Evolutionary conservation across 441 rosid genomes (phyloP), one percentile per base, ranked within the genome.

Genomic region (Adansonia rubrostipa): DNA sequence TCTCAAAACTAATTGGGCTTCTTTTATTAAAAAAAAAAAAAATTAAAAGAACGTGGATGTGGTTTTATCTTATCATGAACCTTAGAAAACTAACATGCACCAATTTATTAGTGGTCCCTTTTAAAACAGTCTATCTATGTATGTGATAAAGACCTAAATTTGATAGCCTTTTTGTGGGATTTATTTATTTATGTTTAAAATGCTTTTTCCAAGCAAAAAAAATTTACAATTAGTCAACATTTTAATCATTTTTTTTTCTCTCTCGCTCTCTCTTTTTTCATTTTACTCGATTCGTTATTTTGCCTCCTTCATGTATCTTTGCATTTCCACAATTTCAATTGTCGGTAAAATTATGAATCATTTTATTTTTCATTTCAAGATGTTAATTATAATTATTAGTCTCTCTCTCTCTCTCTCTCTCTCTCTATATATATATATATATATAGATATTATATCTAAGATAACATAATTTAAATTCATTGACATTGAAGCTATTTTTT

Each of bases 21-120:
- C 36, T 28, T 28, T 28, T 28, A 28, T 28, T 28, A 28, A 28
- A 1, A 28, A 28, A 28, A 28, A 28, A 28, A 28, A 28, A 28
- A 28, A 28, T 28, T 28, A 0, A 28, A 28, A 28, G 36, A 28
- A 28, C 36, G 36, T 28, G 36, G 36, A 28, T 28, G 36, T 28
- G 2, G 3, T 54, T 6, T 54, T n/a, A 54, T 54, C 20, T n/a
- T n/a, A 54, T 54, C 51, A 15, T 42, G 24, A 11, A 74, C 19
- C 5, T 73, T 73, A 10, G 80, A 24, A 36, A 66, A 36, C 20
- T 22, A 66, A 36, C 11, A 14, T 10, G 60, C 57, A 15, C 6
- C 11, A 73, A 73, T 36, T 71, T 40, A 73, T 28, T 7, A 15
- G 64, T 58, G 78, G 82, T 45, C 50, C 74, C 80, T 3, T 47